Evolutionary conservation across 2,329 filamentous ascomycete species (phyloP), one percentile per base, ranked within the genome.

Genomic region (Verticillium klebahnii): DNA sequence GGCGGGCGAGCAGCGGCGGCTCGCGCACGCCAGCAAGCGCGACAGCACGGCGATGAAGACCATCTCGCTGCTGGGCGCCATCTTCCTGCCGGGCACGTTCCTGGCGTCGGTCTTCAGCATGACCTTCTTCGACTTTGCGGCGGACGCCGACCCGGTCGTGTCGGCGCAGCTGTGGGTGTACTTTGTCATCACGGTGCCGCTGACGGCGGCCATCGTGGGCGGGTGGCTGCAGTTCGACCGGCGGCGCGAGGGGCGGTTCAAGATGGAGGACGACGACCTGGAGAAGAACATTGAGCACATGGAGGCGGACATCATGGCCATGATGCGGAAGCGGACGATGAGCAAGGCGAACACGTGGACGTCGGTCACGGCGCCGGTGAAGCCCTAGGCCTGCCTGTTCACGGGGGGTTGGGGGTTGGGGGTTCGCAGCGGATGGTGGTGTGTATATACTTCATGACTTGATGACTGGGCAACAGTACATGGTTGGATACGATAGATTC

Each of bases 21-120:
- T 87, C 61, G 84, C 84, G 3, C 82, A 87, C 68, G 82, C 83
- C 15, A 83, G 83, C 68, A 87, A 87, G 71, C 79, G 85, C 14
- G 85, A 87, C 71, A 85, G 83, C 71, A 85, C 83, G 4, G 84
- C 85, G 61, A 87, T 88, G 85, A 89, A 88, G 75, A 86, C 85
- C 0, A 77, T 89, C 45, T 87, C 85, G 0, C 78, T 89, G 1
- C 81, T 89, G 61, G 86, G 86, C 32, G 85, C 85, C 50, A 75
- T 89, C 50, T 89, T 89, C 67, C 75, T 89, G 6, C 86, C 86
- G 0, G 85, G 85, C 2, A 87, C 85, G 1, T 87, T 83, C 65
- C 78, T 89, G 19, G 81, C 86, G 9, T 88, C 86, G 0, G 77
- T 89, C 29, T 89, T 89, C 67, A 83, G 81, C 75, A 89, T 88